Base-by-base conservation (phyloP, 1,284 basidiomycete genomes). In the Rhodotorula sp. region DNA sequence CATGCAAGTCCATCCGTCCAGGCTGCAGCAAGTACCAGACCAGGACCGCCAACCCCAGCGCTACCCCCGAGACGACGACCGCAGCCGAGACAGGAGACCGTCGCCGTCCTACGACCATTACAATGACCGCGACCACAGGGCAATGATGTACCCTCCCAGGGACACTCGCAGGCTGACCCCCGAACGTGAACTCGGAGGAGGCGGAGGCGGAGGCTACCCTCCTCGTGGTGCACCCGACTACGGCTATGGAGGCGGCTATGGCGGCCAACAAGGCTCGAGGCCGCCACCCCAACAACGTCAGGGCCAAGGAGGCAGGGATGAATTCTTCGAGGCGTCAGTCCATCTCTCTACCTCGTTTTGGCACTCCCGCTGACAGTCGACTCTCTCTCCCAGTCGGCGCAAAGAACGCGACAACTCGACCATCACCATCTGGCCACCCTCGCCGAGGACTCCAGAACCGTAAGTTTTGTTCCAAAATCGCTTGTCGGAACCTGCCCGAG, bases 381-480 rank as follows among this genome's bases (percentile, higher is more conserved):
- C 18, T 5, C 5, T 2, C 8, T n/a, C 12, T 12, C 17, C 20
- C 61, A 95, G 93, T 77, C 91, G 93, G 33, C 84, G 91, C 63
- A 79, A 84, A 68, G 87, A 93, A 79, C 84, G 93, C 64, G 88
- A 89, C 72, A 83, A 79, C 4, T 87, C 83, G 18, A 84, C 84
- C 8, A 79, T 90, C 3, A 86, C 86, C 73, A 85, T 94, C 61
- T 96, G 93, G 93, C 93, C 93, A 0, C 81, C 87, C 2, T 95
- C 93, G 6, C 93, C 93, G 22, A 62, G 72, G 0, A 89, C 89
- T 75, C 86, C 84, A 37, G 85, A 86, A 64, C 81, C 72, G 74
- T 71, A 33, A 12, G 65, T 70, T n/a, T n/a, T n/a, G 67, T 18
- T 61, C 33, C 46, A 3, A 14, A 24, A 8, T 1, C 17, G 20